A percentile compares a stretch with the other conserved stretches of the same genome.
These are phyloP conservation scores for Haberlea rhodopensis DNA, from an alignment of 257 asterid genomes.

Conservation along the genomic window DNA sequence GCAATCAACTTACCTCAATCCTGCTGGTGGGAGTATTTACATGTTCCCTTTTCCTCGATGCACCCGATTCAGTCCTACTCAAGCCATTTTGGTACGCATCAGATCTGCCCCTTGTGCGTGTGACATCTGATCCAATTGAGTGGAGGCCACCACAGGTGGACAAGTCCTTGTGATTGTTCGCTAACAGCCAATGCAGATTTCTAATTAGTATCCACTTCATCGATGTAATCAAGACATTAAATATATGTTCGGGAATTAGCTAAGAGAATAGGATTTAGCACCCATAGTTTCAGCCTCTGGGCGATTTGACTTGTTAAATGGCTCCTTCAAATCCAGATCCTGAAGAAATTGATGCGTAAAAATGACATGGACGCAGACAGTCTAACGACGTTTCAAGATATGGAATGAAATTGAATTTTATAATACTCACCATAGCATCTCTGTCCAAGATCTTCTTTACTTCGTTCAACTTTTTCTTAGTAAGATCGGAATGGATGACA, in stretches of 20 bases:
- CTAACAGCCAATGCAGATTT: conserved; percentile 28
- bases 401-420: background rate
- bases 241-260: background rate
- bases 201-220: background rate
- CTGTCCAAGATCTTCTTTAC: conserved; percentile 55
- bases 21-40: conserved; percentile 73
- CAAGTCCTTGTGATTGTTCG: conserved; percentile 49
- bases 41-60: conserved; percentile 46
- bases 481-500: conserved; percentile 79
- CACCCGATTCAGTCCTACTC: conserved; percentile 44
- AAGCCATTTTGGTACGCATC: conserved; percentile 45
- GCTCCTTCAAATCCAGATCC: conserved; percentile 54
- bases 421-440: conserved; percentile 53
- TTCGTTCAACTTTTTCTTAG: conserved; percentile 65
- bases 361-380: conserved; percentile 8
- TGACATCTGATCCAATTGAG: conserved; percentile 84
- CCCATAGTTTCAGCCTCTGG: conserved; percentile 41
- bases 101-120: conserved; percentile 62
- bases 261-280: conserved; percentile 22
- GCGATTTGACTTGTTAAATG: conserved; percentile 36
- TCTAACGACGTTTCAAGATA: conserved; percentile 7
- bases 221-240: background rate
- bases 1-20: conserved; percentile 48
- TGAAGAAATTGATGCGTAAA: conserved; percentile 31
- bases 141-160: conserved; percentile 94